Evolutionary conservation across 352 stramenopile species (phyloP).

Genomic region (Achlya hypogyna): DNA sequence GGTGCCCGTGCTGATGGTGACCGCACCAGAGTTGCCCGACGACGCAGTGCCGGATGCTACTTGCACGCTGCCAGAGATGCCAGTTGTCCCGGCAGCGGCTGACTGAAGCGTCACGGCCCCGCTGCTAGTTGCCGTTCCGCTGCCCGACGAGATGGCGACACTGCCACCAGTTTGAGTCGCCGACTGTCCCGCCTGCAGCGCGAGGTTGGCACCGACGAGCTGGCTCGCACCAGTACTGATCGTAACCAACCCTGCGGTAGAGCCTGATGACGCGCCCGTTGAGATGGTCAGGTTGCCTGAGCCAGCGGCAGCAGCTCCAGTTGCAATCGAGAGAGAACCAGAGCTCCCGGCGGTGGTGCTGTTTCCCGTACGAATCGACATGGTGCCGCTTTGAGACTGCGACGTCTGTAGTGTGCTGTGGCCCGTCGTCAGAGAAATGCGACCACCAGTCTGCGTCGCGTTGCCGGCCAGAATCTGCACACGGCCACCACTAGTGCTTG

Average conservation of each 20-base stretch:
- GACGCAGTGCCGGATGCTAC: neutral
- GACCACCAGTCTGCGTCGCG: neutral
- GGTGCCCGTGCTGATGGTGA: slow-evolving; percentile 36
- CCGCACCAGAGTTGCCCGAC: slow-evolving; percentile 30
- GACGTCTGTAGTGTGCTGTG: too few relatives aligned
- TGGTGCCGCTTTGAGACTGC: too few relatives aligned
- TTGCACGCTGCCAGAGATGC: neutral
- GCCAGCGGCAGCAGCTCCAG: neutral
- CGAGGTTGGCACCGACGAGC: neutral
- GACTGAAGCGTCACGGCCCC: slow-evolving; percentile 36
- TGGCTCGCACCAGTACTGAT: neutral
- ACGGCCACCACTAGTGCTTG: neutral
- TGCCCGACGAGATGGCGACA: slow-evolving; percentile 35
- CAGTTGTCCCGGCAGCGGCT: slow-evolving; percentile 24
- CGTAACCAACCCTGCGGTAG: neutral
- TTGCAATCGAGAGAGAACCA: too few relatives aligned
- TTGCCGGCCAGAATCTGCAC: neutral
- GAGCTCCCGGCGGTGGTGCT: too few relatives aligned
- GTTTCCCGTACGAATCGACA: too few relatives aligned
- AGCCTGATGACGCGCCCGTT: neutral
- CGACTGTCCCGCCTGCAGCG: neutral
- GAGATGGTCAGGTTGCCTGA: neutral
- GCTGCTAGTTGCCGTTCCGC: slow-evolving; percentile 31
- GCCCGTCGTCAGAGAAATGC: neutral
- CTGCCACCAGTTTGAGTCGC: slow-evolving; percentile 25